Conservation (phyloP, 2,329 filamentous ascomycete genomes). For the Sclerotinia sclerotiorum region DNA sequence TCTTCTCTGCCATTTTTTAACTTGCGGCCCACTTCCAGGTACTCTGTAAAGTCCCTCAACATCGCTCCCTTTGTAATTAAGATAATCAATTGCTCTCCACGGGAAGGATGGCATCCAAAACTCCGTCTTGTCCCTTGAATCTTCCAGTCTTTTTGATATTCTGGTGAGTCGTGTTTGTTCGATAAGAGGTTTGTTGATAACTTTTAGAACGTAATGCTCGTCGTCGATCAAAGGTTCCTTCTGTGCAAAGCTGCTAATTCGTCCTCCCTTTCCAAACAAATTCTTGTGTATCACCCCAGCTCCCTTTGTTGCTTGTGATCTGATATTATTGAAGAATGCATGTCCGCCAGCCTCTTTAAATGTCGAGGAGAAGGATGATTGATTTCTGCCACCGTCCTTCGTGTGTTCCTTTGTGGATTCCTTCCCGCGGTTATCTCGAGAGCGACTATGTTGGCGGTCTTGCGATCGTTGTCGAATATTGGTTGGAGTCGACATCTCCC, state of each 20-base stretch:
- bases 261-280: conserved; percentile 74
- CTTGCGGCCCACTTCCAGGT: conserved; percentile 83
- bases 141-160: conserved; percentile 84
- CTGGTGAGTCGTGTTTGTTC: conserved; percentile 88
- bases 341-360: conserved; percentile 60
- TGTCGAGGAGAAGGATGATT: conserved; percentile 48
- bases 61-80: conserved; percentile 92
- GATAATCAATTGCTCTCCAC: conserved; percentile 92
- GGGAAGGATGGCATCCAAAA: conserved; percentile 98
- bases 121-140: conserved; percentile 91
- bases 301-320: conserved; percentile 69
- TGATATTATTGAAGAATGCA: conserved; percentile 70
- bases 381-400: conserved; percentile 30
- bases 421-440: conserved; percentile 46
- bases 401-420: conserved; percentile 19
- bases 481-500: conserved; percentile 62
- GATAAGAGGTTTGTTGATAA: conserved; percentile 82
- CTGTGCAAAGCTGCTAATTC: conserved; percentile 68
- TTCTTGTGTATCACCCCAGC: conserved; percentile 81
- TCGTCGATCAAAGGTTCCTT: conserved; percentile 68
- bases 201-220: conserved; percentile 79
- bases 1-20: conserved; percentile 88
- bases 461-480: conserved; percentile 68
- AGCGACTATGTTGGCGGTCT: conserved; percentile 55
- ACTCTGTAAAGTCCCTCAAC: conserved; percentile 92